A percentile compares a stretch with the other conserved stretches of the same genome.
These are phyloP conservation scores for Leptographium flavum DNA, from an alignment of 2,329 filamentous ascomycete genomes.

Conservation along the genomic window DNA sequence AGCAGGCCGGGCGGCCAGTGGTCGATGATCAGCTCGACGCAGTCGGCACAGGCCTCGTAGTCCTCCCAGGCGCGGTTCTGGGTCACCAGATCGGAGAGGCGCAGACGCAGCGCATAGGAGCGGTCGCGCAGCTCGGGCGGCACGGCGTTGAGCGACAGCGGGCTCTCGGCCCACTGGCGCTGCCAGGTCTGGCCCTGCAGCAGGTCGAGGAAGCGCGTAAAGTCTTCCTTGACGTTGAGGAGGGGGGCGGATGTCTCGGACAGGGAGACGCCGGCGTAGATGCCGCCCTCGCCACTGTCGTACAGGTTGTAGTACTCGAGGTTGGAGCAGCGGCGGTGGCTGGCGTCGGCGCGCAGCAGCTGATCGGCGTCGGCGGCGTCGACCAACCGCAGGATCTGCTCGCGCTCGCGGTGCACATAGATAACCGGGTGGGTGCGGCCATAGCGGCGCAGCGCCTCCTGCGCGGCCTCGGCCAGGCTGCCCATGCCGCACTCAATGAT, in stretches of 20 bases:
- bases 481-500: constrained; percentile 57
- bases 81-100: constrained; percentile 41
- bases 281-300: constrained; percentile 16
- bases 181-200: constrained; percentile 38
- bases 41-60: constrained; percentile 44
- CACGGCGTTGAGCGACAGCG: constrained; percentile 44
- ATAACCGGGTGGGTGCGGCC: constrained; percentile 53
- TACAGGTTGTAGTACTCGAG: constrained; percentile 59
- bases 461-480: constrained; percentile 46
- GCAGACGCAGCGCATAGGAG: constrained; percentile 49
- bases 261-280: background rate
- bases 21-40: constrained; percentile 46
- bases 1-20: constrained; percentile 36
- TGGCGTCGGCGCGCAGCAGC: constrained; percentile 38
- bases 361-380: constrained; percentile 37
- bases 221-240: constrained; percentile 45
- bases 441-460: constrained; percentile 42
- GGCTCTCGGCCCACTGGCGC: constrained; percentile 40
- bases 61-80: constrained; percentile 34
- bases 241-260: constrained; percentile 31
- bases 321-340: constrained; percentile 51
- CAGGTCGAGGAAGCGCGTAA: constrained; percentile 43
- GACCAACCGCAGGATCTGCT: constrained; percentile 45
- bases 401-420: constrained; percentile 51
- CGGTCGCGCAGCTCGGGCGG: constrained; percentile 42